Percentiles rank a stretch among this genome's conserved stretches.
Conservation (phyloP, 2,329 filamentous ascomycete genomes). For the Cytospora piceae region DNA sequence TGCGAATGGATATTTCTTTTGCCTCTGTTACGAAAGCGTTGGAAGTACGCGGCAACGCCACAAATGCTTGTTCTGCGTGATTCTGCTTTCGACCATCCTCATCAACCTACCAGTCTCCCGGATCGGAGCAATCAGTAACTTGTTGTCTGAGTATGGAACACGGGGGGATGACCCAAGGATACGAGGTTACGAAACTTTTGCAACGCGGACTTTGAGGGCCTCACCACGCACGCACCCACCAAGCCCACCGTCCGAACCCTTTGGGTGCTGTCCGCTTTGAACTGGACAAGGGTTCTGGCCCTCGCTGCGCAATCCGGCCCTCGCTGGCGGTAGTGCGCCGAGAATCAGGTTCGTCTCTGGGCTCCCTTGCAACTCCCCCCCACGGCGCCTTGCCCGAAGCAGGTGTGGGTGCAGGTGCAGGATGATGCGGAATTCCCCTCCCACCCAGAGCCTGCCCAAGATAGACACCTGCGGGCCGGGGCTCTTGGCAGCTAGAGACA, state of each 20-base stretch:
- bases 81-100: not conserved
- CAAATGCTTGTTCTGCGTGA: not conserved
- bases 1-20: not conserved
- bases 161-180: not conserved
- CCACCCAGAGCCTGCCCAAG: not conserved
- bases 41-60: not conserved
- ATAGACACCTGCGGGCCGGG: not conserved
- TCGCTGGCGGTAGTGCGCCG: not conserved
- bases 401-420: not conserved
- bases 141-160: too few species aligned
- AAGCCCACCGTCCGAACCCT: not conserved
- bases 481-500: not conserved
- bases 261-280: not conserved
- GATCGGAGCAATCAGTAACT: not conserved
- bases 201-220: not conserved
- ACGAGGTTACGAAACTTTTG: not conserved
- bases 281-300: not conserved
- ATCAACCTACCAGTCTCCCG: not conserved
- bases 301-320: not conserved
- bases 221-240: not conserved
- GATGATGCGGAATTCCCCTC: not conserved
- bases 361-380: not conserved
- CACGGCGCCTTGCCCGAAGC: conserved; percentile 2
- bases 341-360: not conserved
- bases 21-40: not conserved